Percentiles rank a stretch among this genome's conserved stretches.
phyloP scores from a whole-genome alignment of 495 filamentous ascomycete species.

The Cercophora newfieldiana region DNA sequence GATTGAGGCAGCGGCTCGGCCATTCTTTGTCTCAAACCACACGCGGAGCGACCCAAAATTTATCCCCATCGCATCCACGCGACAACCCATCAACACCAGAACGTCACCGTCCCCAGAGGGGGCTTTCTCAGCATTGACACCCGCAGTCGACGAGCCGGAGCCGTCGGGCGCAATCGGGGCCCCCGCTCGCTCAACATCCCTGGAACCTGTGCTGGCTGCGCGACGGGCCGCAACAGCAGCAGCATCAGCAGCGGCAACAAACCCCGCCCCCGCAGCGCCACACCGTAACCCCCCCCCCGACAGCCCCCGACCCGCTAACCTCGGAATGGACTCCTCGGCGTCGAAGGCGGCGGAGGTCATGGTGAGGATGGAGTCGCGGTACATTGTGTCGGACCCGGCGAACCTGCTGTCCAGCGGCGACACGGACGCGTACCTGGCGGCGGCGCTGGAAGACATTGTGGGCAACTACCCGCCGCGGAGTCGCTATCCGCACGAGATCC shows the following conservation, averaged over 20 bases:
- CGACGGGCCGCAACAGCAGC: background rate
- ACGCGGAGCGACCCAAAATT: background rate
- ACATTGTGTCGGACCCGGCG: slow-evolving; percentile 15
- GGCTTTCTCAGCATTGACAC: background rate
- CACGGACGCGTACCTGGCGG: slow-evolving; percentile 21
- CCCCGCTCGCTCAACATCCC: too few species aligned
- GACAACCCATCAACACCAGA: background rate
- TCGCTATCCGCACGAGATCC: slow-evolving; percentile 28
- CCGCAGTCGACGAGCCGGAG: background rate
- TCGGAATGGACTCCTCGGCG: background rate
- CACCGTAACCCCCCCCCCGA: background rate
- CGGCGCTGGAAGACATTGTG: slow-evolving; percentile 37
- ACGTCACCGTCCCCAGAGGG: background rate
- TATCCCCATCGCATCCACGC: background rate
- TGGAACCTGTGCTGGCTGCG: background rate
- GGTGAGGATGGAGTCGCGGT: slow-evolving; percentile 14
- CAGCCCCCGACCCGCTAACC: background rate
- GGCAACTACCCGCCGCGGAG: slow-evolving; percentile 31
- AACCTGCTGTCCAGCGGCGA: slow-evolving; percentile 18
- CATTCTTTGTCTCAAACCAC: background rate
- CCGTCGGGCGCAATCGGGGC: too few species aligned
- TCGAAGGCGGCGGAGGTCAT: too few species aligned
- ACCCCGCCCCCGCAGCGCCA: background rate
- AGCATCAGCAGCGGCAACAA: too few species aligned
- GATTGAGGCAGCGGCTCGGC: slow-evolving; percentile 1